These are phyloP conservation scores for Trichoderma atrobrunneum DNA, from an alignment of 2,329 filamentous ascomycete species.

Conservation along the genomic window DNA sequence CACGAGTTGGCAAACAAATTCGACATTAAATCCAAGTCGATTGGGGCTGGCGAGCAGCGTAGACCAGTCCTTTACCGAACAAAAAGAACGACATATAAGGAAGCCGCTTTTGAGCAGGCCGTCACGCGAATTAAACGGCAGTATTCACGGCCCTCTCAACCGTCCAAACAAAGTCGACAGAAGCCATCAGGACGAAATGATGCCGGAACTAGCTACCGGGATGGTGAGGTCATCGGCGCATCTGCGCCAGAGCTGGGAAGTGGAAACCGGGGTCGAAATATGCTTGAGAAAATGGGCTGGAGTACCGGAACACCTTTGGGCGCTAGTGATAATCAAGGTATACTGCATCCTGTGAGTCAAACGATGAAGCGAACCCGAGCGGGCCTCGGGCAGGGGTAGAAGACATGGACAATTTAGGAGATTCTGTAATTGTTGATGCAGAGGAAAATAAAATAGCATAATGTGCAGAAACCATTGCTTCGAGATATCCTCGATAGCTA, in stretches of 20 bases:
- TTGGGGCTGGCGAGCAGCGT: conserved; percentile 68
- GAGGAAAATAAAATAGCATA: conserved; percentile 33
- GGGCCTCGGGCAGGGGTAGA: conserved; percentile 55
- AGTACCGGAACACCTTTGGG: conserved; percentile 81
- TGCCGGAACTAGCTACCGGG: conserved; percentile 54
- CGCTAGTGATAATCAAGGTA: conserved; percentile 78
- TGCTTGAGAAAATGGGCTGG: conserved; percentile 99
- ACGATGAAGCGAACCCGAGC: conserved; percentile 84
- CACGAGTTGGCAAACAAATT: conserved; percentile 76
- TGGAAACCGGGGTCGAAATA: conserved; percentile 78
- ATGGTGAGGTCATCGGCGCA: conserved; percentile 86
- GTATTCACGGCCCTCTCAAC: conserved; percentile 47
- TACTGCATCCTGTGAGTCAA: conserved; percentile 79
- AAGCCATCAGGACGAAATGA: conserved; percentile 27
- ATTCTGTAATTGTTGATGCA: conserved; percentile 15
- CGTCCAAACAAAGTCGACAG: conserved; percentile 42
- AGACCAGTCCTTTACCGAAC: conserved; percentile 79
- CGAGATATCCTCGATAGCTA: conserved; percentile 64
- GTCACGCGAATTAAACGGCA: conserved; percentile 48
- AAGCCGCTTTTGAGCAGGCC: conserved; percentile 51
- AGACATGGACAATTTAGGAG: conserved; percentile 31
- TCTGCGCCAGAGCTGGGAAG: conserved; percentile 78
- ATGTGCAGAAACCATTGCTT: conserved; percentile 62
- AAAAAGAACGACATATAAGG: conserved; percentile 60
- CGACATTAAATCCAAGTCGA: conserved; percentile 79